Evolutionary conservation across 345 rosid genomes (phyloP).

Genomic region (Euphorbia lathyris): DNA sequence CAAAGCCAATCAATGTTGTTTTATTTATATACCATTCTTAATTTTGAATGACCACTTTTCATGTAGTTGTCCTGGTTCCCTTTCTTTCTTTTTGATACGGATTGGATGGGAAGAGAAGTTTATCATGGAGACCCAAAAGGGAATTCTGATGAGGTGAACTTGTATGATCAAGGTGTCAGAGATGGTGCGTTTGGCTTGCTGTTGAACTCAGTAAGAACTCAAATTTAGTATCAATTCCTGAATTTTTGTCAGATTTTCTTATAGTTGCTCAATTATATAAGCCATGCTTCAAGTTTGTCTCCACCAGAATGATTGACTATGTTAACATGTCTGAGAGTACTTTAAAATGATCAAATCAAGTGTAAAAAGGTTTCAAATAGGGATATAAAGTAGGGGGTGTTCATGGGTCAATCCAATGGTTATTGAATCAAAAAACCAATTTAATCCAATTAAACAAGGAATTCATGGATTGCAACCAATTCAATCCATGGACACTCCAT

Average conservation of each 20-base stretch:
- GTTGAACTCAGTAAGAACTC: constrained; percentile 94
- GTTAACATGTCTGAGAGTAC: background rate
- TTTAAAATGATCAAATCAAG: background rate
- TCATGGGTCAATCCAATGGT: too few species aligned
- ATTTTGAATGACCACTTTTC: constrained; percentile 18
- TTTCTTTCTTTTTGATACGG: constrained; percentile 93
- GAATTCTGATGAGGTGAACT: constrained; percentile 42
- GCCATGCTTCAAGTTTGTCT: background rate
- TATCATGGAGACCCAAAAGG: constrained; percentile 91
- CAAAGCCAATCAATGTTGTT: constrained; percentile 4
- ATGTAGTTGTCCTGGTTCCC: constrained; percentile 98
- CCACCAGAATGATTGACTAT: background rate
- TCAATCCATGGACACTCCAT: too few species aligned
- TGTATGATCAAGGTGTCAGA: constrained; percentile 85
- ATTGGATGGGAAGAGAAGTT: constrained; percentile 99
- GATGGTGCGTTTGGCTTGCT: constrained; percentile 99
- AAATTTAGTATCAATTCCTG: constrained; percentile 31
- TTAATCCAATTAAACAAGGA: too few species aligned
- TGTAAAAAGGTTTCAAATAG: background rate
- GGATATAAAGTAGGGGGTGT: background rate
- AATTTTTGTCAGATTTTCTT: constrained; percentile 11
- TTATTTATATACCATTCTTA: background rate
- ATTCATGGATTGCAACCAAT: too few species aligned
- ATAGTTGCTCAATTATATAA: background rate
- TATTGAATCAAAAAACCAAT: too few species aligned